A percentile compares a stretch with the other conserved stretches of the same genome.
These are phyloP conservation scores for Amanita molliuscula DNA, from an alignment of 768 basidiomycete species.

Conservation along the genomic window DNA sequence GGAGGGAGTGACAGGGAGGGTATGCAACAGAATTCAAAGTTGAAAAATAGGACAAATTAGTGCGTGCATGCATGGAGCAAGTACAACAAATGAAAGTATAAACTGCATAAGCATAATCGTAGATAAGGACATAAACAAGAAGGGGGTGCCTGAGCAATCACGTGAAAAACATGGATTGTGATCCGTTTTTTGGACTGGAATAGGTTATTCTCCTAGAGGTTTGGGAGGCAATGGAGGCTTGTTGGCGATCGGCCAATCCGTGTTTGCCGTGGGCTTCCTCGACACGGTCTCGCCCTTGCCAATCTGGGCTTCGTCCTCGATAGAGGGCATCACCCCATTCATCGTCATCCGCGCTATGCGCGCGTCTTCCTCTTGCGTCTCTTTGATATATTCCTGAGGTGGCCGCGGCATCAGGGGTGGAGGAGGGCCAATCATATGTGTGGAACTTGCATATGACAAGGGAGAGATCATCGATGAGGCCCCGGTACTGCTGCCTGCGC, in stretches of 20 bases:
- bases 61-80: too few relatives aligned
- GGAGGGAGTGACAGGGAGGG: too few relatives aligned
- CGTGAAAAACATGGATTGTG: too few relatives aligned
- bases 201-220: slow-evolving; percentile 17
- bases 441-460: slow-evolving; percentile 9
- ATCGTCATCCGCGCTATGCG: slow-evolving; percentile 35
- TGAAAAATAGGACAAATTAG: too few relatives aligned
- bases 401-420: slow-evolving; percentile 72
- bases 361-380: slow-evolving; percentile 68
- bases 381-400: slow-evolving; percentile 70
- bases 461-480: slow-evolving; percentile 4
- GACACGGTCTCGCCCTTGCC: neutral
- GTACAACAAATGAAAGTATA: too few relatives aligned
- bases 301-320: neutral
- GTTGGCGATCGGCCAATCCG: neutral
- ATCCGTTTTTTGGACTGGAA: neutral
- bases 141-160: neutral
- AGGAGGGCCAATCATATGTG: slow-evolving; percentile 22
- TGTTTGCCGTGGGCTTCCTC: neutral
- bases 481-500: neutral
- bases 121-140: neutral
- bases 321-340: slow-evolving; percentile 18
- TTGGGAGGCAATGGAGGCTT: slow-evolving; percentile 12
- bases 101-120: neutral
- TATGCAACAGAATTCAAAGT: too few relatives aligned